Evolutionary conservation across 495 filamentous ascomycete genomes (phyloP).

Genomic region (Mytilinidion resinicola): DNA sequence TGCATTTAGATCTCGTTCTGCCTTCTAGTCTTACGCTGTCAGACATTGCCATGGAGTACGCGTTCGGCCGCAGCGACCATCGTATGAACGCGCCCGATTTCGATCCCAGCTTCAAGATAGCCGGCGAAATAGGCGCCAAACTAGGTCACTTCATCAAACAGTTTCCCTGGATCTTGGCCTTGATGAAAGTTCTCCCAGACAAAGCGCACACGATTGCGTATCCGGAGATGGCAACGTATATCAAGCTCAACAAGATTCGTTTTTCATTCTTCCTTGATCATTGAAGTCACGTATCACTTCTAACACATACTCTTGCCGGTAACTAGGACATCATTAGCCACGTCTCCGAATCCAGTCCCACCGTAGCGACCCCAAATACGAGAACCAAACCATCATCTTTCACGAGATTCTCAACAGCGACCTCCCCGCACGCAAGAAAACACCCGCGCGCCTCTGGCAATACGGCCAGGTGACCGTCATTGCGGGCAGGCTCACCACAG

Average conservation of each 20-base stretch:
- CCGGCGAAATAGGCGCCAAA: neutral
- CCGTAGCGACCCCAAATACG: neutral
- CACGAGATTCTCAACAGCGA: constrained; percentile 3
- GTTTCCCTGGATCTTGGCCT: neutral
- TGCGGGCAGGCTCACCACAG: constrained; percentile 5
- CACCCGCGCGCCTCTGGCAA: neutral
- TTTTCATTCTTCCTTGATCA: neutral
- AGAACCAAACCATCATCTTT: constrained; percentile 8
- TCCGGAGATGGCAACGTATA: neutral
- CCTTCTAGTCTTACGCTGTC: neutral
- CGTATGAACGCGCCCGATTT: neutral
- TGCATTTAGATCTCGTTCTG: neutral
- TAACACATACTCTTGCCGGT: neutral
- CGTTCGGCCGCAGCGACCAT: neutral
- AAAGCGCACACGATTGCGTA: neutral
- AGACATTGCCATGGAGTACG: constrained; percentile 2
- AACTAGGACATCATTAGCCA: neutral
- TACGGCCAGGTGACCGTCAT: constrained; percentile 3
- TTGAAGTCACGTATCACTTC: neutral
- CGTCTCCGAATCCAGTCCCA: neutral
- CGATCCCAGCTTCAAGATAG: constrained; percentile 1
- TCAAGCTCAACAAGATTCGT: constrained; percentile 1
- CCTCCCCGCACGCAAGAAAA: neutral
- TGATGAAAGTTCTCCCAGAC: constrained; percentile 2
- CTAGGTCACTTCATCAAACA: neutral